phyloP scores from a whole-genome alignment of 2,329 filamentous ascomycete species.

The Sclerotinia spermophila region DNA sequence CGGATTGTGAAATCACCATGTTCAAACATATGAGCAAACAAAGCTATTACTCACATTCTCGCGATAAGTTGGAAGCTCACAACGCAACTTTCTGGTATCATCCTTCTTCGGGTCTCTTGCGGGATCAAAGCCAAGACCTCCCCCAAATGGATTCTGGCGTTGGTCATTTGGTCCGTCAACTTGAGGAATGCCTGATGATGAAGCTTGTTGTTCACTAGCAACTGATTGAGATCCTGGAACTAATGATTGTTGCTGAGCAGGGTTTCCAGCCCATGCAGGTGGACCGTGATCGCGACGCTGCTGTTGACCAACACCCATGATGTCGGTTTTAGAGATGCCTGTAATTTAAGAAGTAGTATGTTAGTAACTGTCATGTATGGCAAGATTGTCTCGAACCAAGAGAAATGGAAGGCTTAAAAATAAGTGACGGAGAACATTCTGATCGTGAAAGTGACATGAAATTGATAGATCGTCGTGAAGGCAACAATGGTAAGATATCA shows the following conservation, averaged over 20 bases:
- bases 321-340: neutral
- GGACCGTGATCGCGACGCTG: neutral
- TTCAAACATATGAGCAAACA: neutral
- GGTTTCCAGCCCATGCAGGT: neutral
- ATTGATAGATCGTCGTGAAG: neutral
- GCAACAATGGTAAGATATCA: neutral
- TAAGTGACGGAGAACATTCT: neutral
- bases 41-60: conserved; percentile 12
- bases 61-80: conserved; percentile 44
- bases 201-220: neutral
- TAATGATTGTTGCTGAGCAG: neutral
- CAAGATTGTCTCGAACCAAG: neutral
- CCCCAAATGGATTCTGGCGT: conserved; percentile 24
- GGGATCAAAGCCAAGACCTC: conserved; percentile 44
- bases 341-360: neutral
- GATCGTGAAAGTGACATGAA: neutral
- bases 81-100: conserved; percentile 40
- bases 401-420: neutral
- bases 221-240: neutral
- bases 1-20: neutral
- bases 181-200: neutral
- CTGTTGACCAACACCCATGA: conserved; percentile 12
- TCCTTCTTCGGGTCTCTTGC: conserved; percentile 32
- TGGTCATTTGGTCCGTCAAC: conserved; percentile 10
- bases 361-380: neutral